Evolutionary conservation across 2,329 filamentous ascomycete genomes (phyloP), one percentile per base, ranked within the genome.

Genomic region (Leptographium flavum): DNA sequence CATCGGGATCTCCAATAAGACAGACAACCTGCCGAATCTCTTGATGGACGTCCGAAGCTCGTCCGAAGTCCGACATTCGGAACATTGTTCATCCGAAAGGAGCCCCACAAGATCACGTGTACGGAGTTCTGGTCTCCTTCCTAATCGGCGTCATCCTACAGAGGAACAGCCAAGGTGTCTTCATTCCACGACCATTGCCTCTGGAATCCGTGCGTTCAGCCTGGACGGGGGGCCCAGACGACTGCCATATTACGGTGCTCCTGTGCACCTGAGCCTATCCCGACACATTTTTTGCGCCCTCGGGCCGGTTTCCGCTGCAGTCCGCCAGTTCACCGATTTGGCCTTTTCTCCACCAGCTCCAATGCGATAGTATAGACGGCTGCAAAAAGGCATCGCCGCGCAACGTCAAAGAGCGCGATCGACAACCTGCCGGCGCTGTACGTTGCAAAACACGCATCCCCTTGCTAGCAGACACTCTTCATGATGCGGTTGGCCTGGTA

Each of bases 401-500:
- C 37, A 39, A 27, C 33, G 38, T 25, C 23, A 17, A 19, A 22
- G 13, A 32, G 19, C 13, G 10, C 10, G 10, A 23, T 21, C 27
- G 27, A 10, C 23, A 14, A 39, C 15, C 13, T 39, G 17, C 27
- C 27, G 8, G 27, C 27, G 27, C 27, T 7, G 27, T 28, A 28
- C 27, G 27, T 11, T 9, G 27, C 32, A n/a, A 17, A 6, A 32
- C 17, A 25, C 17, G 25, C 11, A 23, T 5, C 35, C 21, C 17
- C 9, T 21, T 19, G 10, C 7, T 21, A 21, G 22, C 31, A 33
- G n/a, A n/a, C n/a, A n/a, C n/a, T n/a, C 2, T 30, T 59, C 58
- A 71, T 62, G 56, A 76, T 77, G 74, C 71, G 74, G 58, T 60
- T 77, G 54, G 65, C 66, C 52, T 76, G 72, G 71, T 78, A 77